Evolutionary conservation across 225 moss, liverwort and hornwort species (phyloP).

Genomic region (Anthoceros angustus): DNA sequence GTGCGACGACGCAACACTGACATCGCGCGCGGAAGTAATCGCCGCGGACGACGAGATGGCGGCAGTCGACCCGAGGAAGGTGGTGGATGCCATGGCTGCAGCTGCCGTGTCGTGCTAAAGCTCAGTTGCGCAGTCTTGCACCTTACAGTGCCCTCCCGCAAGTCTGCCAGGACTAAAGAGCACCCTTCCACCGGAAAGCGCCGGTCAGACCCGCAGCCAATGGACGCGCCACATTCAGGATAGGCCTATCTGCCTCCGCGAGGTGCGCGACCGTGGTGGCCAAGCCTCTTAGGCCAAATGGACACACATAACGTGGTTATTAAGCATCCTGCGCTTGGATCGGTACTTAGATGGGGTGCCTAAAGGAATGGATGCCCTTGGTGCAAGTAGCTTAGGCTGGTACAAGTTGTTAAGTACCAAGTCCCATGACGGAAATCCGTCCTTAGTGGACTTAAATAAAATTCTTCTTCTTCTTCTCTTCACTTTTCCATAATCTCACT

Average conservation of each 20-base stretch:
- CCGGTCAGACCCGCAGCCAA: background rate
- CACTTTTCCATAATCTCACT: no score
- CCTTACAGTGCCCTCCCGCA: background rate
- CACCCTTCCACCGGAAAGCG: background rate
- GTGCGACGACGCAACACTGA: constrained; percentile 14
- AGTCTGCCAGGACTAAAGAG: background rate
- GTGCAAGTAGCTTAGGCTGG: no score
- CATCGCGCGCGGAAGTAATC: constrained; percentile 28
- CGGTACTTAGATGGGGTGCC: no score
- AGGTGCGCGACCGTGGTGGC: no score
- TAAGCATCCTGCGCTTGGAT: no score
- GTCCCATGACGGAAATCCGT: no score
- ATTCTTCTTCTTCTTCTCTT: no score
- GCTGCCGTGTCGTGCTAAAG: background rate
- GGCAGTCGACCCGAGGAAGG: constrained; percentile 18
- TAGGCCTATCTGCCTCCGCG: background rate
- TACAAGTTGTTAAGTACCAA: no score
- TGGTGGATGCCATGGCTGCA: constrained; percentile 20
- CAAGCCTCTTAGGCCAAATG: no score
- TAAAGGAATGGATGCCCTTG: no score
- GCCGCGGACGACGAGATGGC: constrained; percentile 19
- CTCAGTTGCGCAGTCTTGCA: background rate
- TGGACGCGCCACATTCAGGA: background rate
- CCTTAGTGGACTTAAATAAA: no score
- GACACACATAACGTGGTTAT: no score